These are phyloP conservation scores for Geotrichum candidum DNA, from an alignment of 1,139 yeast genomes.

Conservation along the genomic window DNA sequence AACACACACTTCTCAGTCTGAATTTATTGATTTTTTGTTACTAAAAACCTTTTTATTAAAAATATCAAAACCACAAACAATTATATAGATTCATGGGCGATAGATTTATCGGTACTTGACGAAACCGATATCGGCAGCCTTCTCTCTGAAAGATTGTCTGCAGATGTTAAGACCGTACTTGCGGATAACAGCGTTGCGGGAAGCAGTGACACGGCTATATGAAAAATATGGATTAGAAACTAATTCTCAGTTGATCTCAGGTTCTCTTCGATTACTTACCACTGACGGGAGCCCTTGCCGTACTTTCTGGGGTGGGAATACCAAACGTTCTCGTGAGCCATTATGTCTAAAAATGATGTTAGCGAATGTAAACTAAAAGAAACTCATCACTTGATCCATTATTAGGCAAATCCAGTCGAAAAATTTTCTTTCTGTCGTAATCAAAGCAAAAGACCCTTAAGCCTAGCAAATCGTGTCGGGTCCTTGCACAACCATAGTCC, in stretches of 20 bases:
- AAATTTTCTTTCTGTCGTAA: neutral
- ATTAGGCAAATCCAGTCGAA: neutral
- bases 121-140: constrained; percentile 98
- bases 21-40: neutral
- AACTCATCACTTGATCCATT: neutral
- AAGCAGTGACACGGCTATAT: constrained; percentile 82
- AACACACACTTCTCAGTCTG: neutral
- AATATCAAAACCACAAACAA: neutral
- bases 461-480: neutral
- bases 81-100: neutral
- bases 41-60: neutral
- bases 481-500: neutral
- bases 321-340: constrained; percentile 99
- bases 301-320: constrained; percentile 99
- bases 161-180: constrained; percentile 99
- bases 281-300: constrained; percentile 99
- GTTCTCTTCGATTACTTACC: constrained; percentile 37
- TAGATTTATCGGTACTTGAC: constrained; percentile 79
- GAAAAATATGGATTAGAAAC: neutral
- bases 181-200: constrained; percentile 99
- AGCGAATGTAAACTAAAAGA: neutral
- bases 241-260: neutral
- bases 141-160: constrained; percentile 99
- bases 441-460: neutral
- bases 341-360: constrained; percentile 38